Base-by-base conservation (phyloP, 306 rosid species). In the Lathyrus tuberosus region DNA sequence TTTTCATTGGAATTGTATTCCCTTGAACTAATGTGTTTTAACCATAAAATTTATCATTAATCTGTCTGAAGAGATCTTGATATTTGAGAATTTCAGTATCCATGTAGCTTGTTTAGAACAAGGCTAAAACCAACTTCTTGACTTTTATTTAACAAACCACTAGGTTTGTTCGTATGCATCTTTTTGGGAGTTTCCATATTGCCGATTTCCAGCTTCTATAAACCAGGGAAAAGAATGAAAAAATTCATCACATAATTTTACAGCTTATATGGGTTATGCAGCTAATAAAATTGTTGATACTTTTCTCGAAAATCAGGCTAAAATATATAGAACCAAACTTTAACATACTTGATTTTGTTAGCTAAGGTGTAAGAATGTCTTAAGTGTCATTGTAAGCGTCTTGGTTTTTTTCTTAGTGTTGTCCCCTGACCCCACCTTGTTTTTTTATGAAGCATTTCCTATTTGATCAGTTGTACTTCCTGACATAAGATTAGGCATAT, bases 401-500 rank as follows among this genome's bases (percentile, higher is more conserved):
- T 33, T 33, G 9, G 7, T 33, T 33, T 33, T 31, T 6, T 33
- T 33, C 2, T 8, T 6, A 5, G 38, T 33, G 38, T 8, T 14
- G 5, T 61, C 51, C 7, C 42, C 14, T 17, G 13, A 41, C 30
- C 37, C 10, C 9, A 37, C 37, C 3, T 1, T 1, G 20, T 12
- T 14, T 17, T 58, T 3, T 18, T 18, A 11, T 7, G 22, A 43
- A 22, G 24, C 41, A 47, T 16, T 69, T 4, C 26, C 9, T 20
- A 24, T 3, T 72, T 37, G 43, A 53, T 53, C 69, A 3, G 60
- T 71, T 83, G 87, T 46, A 49, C 62, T 83, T 79, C 91, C 61
- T 89, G 76, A 88, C 88, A 70, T 53, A 14, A 71, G 76, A 77
- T 77, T 56, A 95, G 99, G 96, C 69, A 89, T 95, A 80, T 95